Conservation (phyloP, 2,329 filamentous ascomycete species). For the Penicillium sp. region DNA sequence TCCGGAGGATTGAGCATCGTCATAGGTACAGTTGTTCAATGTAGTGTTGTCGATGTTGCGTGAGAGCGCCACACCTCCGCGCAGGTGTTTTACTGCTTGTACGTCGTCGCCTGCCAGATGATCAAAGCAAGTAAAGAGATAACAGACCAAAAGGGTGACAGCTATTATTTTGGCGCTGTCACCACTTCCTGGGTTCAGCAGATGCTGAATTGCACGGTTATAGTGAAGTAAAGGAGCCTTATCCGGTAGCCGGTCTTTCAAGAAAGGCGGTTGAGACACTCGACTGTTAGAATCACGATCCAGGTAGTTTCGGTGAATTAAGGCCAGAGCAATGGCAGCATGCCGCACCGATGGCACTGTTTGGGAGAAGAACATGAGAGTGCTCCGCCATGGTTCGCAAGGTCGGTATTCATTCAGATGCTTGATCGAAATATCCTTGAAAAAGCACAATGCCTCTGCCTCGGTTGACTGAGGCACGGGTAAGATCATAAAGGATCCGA, state of each 20-base stretch:
- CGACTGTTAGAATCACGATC: slow-evolving; percentile 21
- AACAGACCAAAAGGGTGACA: slow-evolving; percentile 47
- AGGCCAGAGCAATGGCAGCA: slow-evolving; percentile 40
- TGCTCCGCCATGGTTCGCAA: slow-evolving; percentile 41
- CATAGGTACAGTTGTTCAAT: neutral
- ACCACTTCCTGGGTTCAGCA: neutral
- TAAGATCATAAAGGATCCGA: slow-evolving; percentile 3
- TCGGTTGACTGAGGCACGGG: slow-evolving; percentile 16
- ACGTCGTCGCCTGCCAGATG: slow-evolving; percentile 43
- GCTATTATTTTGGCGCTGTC: slow-evolving; percentile 34
- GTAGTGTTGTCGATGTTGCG: neutral
- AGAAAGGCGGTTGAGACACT: neutral
- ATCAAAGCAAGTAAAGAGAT: slow-evolving; percentile 50
- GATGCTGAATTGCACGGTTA: neutral
- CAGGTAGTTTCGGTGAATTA: slow-evolving; percentile 35
- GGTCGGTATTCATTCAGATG: slow-evolving; percentile 40
- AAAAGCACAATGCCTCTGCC: slow-evolving; percentile 27
- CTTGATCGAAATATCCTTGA: slow-evolving; percentile 24
- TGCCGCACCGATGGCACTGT: slow-evolving; percentile 42
- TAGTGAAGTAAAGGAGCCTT: neutral
- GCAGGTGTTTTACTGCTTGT: slow-evolving; percentile 47
- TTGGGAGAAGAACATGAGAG: slow-evolving; percentile 45
- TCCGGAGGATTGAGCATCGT: neutral
- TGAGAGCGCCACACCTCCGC: slow-evolving; percentile 38
- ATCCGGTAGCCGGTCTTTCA: neutral